Percentiles rank a stretch among this genome's conserved stretches.
Evolutionary conservation across 1,284 basidiomycete genomes (phyloP).

Genomic region (Thecaphora thlaspeos): DNA sequence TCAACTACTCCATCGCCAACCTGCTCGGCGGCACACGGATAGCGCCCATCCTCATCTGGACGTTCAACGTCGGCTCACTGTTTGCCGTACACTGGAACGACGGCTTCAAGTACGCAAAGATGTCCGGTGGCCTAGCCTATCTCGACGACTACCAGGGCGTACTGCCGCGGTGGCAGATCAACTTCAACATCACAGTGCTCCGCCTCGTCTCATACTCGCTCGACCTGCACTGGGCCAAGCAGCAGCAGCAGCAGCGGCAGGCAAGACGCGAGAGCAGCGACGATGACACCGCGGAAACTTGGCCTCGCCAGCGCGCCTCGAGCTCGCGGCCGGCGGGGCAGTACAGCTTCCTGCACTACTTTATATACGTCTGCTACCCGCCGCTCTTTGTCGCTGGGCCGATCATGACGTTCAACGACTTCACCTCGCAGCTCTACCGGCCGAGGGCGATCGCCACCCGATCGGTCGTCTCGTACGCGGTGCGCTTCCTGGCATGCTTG

Average conservation of each 20-base stretch:
- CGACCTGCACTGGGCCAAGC: slow-evolving; percentile 76
- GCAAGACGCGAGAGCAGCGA: too few relatives aligned
- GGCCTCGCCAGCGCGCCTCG: slow-evolving; percentile 23
- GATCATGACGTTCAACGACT: slow-evolving; percentile 95
- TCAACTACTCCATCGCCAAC: slow-evolving; percentile 69
- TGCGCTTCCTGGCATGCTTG: slow-evolving; percentile 72
- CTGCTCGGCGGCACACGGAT: slow-evolving; percentile 54
- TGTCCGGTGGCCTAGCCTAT: slow-evolving; percentile 65
- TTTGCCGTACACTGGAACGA: slow-evolving; percentile 75
- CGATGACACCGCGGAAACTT: slow-evolving; percentile 11
- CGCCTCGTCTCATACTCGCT: slow-evolving; percentile 87
- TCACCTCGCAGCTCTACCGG: slow-evolving; percentile 74
- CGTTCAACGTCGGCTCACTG: slow-evolving; percentile 73
- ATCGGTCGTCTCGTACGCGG: slow-evolving; percentile 63
- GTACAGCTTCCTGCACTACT: slow-evolving; percentile 66
- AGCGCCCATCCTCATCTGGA: slow-evolving; percentile 66
- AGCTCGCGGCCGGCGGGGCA: slow-evolving; percentile 56
- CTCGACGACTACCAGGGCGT: slow-evolving; percentile 71
- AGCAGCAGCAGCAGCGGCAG: slow-evolving; percentile 8
- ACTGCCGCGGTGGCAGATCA: slow-evolving; percentile 88
- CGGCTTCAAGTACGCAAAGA: slow-evolving; percentile 70
- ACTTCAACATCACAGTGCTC: slow-evolving; percentile 96
- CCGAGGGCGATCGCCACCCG: slow-evolving; percentile 18
- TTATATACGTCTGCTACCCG: slow-evolving; percentile 80
- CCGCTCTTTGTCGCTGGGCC: slow-evolving; percentile 95